These are phyloP conservation scores for Mucor plumbeus DNA, from an alignment of 371 early-diverging fungal species.

Conservation along the genomic window DNA sequence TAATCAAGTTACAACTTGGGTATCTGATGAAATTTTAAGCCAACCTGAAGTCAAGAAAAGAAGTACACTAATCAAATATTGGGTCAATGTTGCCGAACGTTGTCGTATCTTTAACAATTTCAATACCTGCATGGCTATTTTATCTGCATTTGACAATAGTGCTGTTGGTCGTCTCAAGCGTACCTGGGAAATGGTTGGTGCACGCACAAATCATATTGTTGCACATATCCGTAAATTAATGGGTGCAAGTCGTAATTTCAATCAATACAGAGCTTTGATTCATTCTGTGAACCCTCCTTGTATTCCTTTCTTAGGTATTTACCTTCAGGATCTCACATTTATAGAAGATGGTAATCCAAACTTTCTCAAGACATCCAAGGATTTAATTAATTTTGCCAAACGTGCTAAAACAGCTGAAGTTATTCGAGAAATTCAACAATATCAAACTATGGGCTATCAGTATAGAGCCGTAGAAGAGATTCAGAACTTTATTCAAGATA, in stretches of 20 bases:
- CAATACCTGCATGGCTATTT: slow-evolving; percentile 88
- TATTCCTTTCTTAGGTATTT: slow-evolving; percentile 92
- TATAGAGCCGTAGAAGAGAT: slow-evolving; percentile 84
- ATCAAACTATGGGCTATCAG: slow-evolving; percentile 84
- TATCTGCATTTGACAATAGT: slow-evolving; percentile 89
- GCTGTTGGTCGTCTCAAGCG: slow-evolving; percentile 88
- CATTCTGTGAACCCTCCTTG: slow-evolving; percentile 91
- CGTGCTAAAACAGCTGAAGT: slow-evolving; percentile 89
- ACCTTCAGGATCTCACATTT: slow-evolving; percentile 92
- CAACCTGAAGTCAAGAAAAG: slow-evolving; percentile 85
- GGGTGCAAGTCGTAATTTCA: slow-evolving; percentile 84
- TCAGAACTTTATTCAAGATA: slow-evolving; percentile 72
- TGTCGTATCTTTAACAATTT: slow-evolving; percentile 85
- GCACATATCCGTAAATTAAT: slow-evolving; percentile 69
- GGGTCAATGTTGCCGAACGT: slow-evolving; percentile 83
- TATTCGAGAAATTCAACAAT: slow-evolving; percentile 92
- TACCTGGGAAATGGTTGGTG: slow-evolving; percentile 75
- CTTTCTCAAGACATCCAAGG: slow-evolving; percentile 56
- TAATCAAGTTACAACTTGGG: slow-evolving; percentile 85
- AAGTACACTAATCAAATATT: slow-evolving; percentile 75
- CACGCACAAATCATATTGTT: slow-evolving; percentile 47
- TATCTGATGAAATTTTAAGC: slow-evolving; percentile 79
- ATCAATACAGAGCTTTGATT: slow-evolving; percentile 84
- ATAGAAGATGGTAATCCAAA: slow-evolving; percentile 93
- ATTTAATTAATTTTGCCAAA: slow-evolving; percentile 93